These are phyloP conservation scores for Ceratocystis alfenasii DNA, from an alignment of 2,329 filamentous ascomycete species.

Conservation along the genomic window DNA sequence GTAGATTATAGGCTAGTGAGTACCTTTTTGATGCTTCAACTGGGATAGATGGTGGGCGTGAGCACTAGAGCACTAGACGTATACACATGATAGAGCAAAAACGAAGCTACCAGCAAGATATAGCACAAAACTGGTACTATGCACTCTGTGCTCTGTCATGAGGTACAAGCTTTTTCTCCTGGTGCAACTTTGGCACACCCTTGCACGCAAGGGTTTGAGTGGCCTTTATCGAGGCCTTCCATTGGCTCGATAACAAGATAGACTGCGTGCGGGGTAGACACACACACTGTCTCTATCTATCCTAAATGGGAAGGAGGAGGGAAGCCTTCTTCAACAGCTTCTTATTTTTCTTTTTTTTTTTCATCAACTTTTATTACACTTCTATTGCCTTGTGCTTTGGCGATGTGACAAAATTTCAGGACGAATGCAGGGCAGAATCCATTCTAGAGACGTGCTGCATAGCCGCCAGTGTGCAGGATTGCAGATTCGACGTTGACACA, in stretches of 20 bases:
- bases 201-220: slow-evolving; percentile 13
- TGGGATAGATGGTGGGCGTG: not conserved
- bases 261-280: not conserved
- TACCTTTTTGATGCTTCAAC: not conserved
- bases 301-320: slow-evolving; percentile 4
- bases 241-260: slow-evolving; percentile 16
- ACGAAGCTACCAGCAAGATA: not conserved
- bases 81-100: not conserved
- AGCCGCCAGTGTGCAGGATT: not conserved
- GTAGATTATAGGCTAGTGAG: not conserved
- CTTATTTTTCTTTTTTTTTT: not conserved
- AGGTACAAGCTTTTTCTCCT: slow-evolving; percentile 7
- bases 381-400: not conserved
- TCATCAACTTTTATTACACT: not conserved
- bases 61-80: not conserved
- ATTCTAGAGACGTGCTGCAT: not conserved
- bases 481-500: slow-evolving; percentile 7
- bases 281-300: slow-evolving; percentile 3
- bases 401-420: not conserved
- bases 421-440: slow-evolving; percentile 5
- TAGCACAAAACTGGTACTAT: not conserved
- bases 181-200: not conserved
- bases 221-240: not conserved
- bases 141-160: not conserved
- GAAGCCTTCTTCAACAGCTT: not conserved